A percentile compares a stretch with the other conserved stretches of the same genome.
phyloP scores from a whole-genome alignment of 225 moss, liverwort and hornwort species.

The Physcomitrellopsis africana region DNA sequence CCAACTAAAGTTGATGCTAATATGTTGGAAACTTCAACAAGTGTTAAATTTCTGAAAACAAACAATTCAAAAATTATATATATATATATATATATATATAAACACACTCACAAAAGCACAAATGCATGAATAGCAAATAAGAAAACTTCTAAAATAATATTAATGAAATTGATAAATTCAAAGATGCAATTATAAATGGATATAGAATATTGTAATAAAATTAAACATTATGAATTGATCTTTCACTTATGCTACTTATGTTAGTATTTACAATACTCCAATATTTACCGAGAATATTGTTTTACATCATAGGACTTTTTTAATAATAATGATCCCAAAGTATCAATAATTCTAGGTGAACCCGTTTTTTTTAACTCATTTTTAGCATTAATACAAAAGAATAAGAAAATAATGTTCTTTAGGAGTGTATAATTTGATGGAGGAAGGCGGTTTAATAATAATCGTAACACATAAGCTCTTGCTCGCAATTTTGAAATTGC shows the following conservation, averaged over 20 bases:
- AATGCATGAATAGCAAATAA: too few species aligned
- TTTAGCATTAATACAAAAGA: conserved; percentile 33
- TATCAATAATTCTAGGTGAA: conserved; percentile 45
- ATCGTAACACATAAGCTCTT: conserved; percentile 55
- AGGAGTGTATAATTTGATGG: conserved; percentile 57
- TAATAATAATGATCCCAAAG: conserved; percentile 57
- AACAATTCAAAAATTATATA: neutral
- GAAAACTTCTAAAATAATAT: too few species aligned
- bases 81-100: too few species aligned
- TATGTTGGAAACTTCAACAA: conserved; percentile 51
- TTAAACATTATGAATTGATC: accelerated
- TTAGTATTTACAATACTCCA: neutral
- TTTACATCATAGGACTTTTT: conserved; percentile 32
- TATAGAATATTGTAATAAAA: too few species aligned
- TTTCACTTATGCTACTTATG: too few species aligned
- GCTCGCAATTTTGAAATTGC: conserved; percentile 70
- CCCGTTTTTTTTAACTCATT: conserved; percentile 4
- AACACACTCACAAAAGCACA: too few species aligned
- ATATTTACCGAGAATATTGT: conserved; percentile 9
- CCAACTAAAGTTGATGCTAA: conserved; percentile 52
- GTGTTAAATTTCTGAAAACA: conserved; percentile 47
- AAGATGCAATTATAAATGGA: too few species aligned
- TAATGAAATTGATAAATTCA: too few species aligned
- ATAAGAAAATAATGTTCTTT: conserved; percentile 51
- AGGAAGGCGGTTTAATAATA: conserved; percentile 64